Conservation (phyloP, 2,329 filamentous ascomycete species). For the Dothistroma septosporum region DNA sequence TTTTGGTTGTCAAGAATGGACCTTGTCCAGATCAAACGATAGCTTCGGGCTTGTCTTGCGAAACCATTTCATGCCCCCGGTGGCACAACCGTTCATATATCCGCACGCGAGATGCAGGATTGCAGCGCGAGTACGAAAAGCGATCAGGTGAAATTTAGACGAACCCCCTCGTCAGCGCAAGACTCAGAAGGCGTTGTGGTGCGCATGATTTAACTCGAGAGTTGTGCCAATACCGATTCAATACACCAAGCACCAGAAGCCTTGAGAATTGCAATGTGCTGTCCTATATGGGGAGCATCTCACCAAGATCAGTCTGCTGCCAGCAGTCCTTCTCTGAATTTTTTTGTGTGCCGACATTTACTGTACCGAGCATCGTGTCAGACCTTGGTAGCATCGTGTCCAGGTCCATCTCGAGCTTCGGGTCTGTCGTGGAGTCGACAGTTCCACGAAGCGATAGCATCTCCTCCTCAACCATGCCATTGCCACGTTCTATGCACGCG, state of each 20-base stretch:
- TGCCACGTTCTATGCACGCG: not conserved
- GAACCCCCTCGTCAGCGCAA: not conserved
- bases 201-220: not conserved
- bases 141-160: not conserved
- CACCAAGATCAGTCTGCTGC: not conserved
- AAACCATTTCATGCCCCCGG: too few relatives aligned
- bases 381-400: not conserved
- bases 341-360: not conserved
- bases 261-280: not conserved
- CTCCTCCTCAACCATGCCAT: constrained; percentile 5
- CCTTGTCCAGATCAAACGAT: too few relatives aligned
- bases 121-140: too few relatives aligned
- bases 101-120: too few relatives aligned
- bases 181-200: not conserved
- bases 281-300: not conserved
- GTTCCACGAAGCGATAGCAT: constrained; percentile 9
- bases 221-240: not conserved
- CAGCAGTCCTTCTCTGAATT: not conserved
- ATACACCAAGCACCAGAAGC: not conserved
- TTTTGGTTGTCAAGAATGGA: too few relatives aligned
- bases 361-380: not conserved
- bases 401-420: not conserved
- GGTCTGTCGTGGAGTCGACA: not conserved
- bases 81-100: too few relatives aligned
- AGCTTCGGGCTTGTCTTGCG: too few relatives aligned